phyloP scores from a whole-genome alignment of 2,329 filamentous ascomycete species.

The Aschersonia sp. region DNA sequence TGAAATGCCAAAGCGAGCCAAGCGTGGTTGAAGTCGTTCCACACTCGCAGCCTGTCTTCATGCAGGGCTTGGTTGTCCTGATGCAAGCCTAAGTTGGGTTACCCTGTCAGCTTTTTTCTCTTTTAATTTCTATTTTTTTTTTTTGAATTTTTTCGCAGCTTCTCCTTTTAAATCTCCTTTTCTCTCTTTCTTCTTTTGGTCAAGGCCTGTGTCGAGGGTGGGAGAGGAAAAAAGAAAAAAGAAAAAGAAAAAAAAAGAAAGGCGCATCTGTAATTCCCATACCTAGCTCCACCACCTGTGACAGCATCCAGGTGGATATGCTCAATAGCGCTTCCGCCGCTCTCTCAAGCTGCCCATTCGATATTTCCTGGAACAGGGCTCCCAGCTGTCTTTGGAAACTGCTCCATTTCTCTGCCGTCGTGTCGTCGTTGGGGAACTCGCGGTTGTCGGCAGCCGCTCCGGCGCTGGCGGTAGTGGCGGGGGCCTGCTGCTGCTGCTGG shows the following conservation, averaged over 20 bases:
- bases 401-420: constrained; percentile 54
- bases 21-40: constrained; percentile 88
- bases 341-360: constrained; percentile 31
- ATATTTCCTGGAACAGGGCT: constrained; percentile 57
- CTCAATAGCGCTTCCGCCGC: constrained; percentile 37
- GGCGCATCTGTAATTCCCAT: constrained; percentile 12
- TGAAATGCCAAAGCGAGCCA: constrained; percentile 76
- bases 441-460: constrained; percentile 31
- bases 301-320: constrained; percentile 40
- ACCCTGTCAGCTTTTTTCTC: too few species aligned
- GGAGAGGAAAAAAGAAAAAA: too few species aligned
- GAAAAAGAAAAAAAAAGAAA: background rate
- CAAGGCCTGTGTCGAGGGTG: too few species aligned
- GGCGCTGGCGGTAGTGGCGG: constrained; percentile 9
- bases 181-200: too few species aligned
- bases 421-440: constrained; percentile 42
- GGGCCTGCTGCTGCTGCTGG: background rate
- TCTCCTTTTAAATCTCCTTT: too few species aligned
- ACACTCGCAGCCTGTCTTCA: constrained; percentile 65
- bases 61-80: constrained; percentile 68
- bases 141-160: too few species aligned
- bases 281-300: constrained; percentile 41
- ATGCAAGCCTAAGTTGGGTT: constrained; percentile 43
- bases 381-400: constrained; percentile 47
- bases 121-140: too few species aligned